phyloP scores from a whole-genome alignment of 1,284 basidiomycete genomes.

The Pterula multifida region DNA sequence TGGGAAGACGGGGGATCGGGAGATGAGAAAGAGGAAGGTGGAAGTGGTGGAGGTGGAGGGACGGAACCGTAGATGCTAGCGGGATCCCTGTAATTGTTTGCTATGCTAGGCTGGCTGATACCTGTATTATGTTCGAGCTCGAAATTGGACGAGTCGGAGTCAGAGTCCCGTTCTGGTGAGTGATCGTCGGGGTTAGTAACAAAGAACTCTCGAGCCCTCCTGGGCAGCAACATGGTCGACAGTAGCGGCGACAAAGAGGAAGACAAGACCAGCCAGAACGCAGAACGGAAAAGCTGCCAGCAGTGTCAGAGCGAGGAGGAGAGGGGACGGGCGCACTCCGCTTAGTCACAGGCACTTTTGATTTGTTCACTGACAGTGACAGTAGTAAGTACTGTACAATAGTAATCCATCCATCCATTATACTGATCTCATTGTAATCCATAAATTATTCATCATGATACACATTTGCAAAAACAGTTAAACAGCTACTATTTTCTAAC shows the following conservation, averaged over 20 bases:
- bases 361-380: background rate
- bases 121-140: background rate
- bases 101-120: background rate
- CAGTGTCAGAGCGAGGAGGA: background rate
- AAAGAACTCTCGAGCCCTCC: background rate
- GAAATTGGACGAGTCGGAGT: background rate
- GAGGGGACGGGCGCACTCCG: background rate
- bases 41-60: slow-evolving; percentile 8
- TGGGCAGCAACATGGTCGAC: background rate
- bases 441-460: too few relatives aligned
- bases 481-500: background rate
- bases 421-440: too few relatives aligned
- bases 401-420: too few relatives aligned
- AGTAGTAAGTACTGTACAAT: too few relatives aligned
- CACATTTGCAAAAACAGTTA: background rate
- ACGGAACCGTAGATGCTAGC: slow-evolving; percentile 15
- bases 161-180: background rate
- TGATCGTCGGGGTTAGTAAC: background rate
- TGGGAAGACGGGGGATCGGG: slow-evolving; percentile 3
- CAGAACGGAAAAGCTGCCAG: background rate
- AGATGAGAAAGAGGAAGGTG: background rate
- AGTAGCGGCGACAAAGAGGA: background rate
- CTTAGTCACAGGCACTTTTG: slow-evolving; percentile 1
- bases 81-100: slow-evolving; percentile 9
- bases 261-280: background rate